Evolutionary conservation across 2,329 filamentous ascomycete genomes (phyloP), one percentile per base, ranked within the genome.

Genomic region (Basipetospora chlamydospora): DNA sequence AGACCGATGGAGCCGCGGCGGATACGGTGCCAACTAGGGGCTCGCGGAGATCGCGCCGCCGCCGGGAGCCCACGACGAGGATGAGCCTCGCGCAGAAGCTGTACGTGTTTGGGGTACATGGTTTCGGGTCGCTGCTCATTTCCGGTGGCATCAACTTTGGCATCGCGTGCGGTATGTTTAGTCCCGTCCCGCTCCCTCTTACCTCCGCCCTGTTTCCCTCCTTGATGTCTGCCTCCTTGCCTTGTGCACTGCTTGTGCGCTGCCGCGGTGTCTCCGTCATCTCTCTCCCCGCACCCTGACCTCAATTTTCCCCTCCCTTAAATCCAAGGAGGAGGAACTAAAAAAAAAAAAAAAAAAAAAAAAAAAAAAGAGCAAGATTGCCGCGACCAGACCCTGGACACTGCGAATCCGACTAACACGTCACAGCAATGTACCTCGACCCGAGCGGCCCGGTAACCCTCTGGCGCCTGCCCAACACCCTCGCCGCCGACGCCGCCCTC

Each of bases 91-190:
- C 62, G 39, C 66, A 70, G 42, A 40, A 60, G 15, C 58, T 67
- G 39, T 70, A 70, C 47, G 53, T 71, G 11, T 60, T 68, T 31
- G 44, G 60, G 2, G 44, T 66, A 3, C 59, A 67, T 39, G 66
- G 64, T 4, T 18, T 70, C 23, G 60, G 60, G 11, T 61, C 63
- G 8, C 57, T 60, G 42, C 33, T 63, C n/a, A 30, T 70, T 3
- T 66, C 64, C 0, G 67, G 59, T 0, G 63, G 53, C 16, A 61
- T 70, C 42, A 70, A 70, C 50, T 67, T 70, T 47, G 61, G 56
- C 30, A 56, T 70, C 39, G 66, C 63, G 12, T 70, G 67, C 42
- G 60, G 65, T 67, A 45, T 39, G 52, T 47, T 5, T 12, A 7
- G 28, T 26, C 18, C 9, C 28, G 25, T 29, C 16, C 20, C 16